Evolutionary conservation across 176 grass and related monocot genomes (phyloP), one percentile per base, ranked within the genome.

Genomic region (Oropetium thomaeum): DNA sequence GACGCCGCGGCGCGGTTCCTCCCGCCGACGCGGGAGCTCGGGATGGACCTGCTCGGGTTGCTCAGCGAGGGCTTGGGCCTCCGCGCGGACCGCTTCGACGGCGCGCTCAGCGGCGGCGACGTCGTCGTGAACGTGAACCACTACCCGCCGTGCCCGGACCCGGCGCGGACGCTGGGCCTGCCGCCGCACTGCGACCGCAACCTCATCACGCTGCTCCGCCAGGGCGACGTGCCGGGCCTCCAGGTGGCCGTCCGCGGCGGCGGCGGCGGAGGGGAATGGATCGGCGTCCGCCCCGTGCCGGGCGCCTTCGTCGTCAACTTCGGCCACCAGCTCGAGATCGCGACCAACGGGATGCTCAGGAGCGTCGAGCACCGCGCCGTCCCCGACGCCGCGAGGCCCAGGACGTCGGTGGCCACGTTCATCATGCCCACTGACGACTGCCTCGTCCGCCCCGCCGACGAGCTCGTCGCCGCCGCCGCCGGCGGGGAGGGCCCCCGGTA

Each of bases 171-270:
- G 10, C 78, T 96, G 1, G 93, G 93, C 12, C 65, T 92, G 70
- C 87, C 87, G 20, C 78, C 84, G 20, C 93, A 96, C 78, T 96
- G 89, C 38, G 93, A 96, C 78, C 84, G 87, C 8, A 89, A 86
- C 59, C 70, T 92, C 75, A 90, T 90, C 62, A 87, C 86, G 13
- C 83, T 92, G 19, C 84, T 90, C 7, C 77, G 89, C 32, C 87
- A 55, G 70, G 89, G 89, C 7, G 20, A 1, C 31, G 84, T 96
- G 38, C 59, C 30, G 1, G 89, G 89, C 16, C 89, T 92, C 17
- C 78, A 96, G 65, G 83, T 90, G 15, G 30, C 77, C 23, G 76
- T 81, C 86, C 69, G 73, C 15, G 87, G 66, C 15, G 87, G 66
- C 26, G 85, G 42, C 44, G 44, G 44, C 44, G 45, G 42, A 13